Percentiles rank a stretch among this genome's conserved stretches.
phyloP scores from a whole-genome alignment of 2,329 filamentous ascomycete genomes.

The Epichloe baconii region DNA sequence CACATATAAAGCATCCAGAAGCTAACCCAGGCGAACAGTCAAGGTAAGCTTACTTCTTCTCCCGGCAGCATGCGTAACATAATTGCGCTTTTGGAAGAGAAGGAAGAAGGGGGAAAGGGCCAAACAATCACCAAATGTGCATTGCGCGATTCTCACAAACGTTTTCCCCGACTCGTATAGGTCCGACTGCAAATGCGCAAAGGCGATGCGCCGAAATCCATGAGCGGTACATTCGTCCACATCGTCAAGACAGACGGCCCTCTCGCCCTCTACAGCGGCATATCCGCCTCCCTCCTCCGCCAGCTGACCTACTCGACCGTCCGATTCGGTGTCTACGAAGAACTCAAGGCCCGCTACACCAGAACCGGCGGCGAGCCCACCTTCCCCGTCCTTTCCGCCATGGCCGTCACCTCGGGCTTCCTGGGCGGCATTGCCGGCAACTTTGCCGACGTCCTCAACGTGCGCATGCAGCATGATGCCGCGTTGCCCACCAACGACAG shows the following conservation, averaged over 20 bases:
- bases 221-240: constrained; percentile 75
- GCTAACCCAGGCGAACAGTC: constrained; percentile 3
- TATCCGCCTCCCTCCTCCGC: constrained; percentile 83
- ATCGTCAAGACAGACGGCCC: constrained; percentile 64
- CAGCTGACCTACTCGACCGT: constrained; percentile 95
- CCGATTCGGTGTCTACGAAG: constrained; percentile 92
- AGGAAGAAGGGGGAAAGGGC: background rate
- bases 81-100: background rate
- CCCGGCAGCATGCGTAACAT: background rate
- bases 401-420: constrained; percentile 75
- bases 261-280: constrained; percentile 76
- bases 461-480: constrained; percentile 93
- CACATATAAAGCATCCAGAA: background rate
- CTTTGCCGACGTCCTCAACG: constrained; percentile 90
- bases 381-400: constrained; percentile 64
- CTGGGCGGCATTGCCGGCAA: constrained; percentile 84
- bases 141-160: background rate
- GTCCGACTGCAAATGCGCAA: constrained; percentile 79
- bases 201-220: constrained; percentile 61
- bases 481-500: constrained; percentile 60
- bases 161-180: constrained; percentile 28
- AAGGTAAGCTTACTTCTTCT: constrained; percentile 4
- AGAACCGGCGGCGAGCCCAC: constrained; percentile 48
- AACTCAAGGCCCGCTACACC: constrained; percentile 55
- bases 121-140: background rate